Base-by-base conservation (phyloP, 2,329 filamentous ascomycete genomes). In the Aaosphaeria arxii region DNA sequence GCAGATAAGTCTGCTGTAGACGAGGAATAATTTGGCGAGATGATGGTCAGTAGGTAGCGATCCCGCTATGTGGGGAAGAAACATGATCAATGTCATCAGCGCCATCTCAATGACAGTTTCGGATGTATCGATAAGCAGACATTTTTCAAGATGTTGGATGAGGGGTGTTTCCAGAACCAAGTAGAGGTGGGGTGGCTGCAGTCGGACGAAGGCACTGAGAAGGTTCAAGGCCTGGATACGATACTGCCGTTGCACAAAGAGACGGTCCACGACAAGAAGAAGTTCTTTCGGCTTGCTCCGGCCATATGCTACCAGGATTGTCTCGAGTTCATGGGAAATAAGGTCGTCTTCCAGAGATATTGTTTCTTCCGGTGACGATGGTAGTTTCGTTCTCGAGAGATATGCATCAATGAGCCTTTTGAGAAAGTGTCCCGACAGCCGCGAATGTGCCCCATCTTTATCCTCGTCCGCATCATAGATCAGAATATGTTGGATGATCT, bases 171-270 rank as follows among this genome's bases (percentile, higher is more conserved):
- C 80, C 5, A 88, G 71, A 33, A 91, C 81, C 39, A 85, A 77
- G 62, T 94, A 83, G 1, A 94, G 76, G 69, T 91, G 89, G 4
- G 89, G 88, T n/a, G 88, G 87, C 55, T 90, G 86, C 49, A 83
- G 81, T 53, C 86, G 82, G 35, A 94, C 80, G 55, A 90, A 91
- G 40, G 86, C 82, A 61, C 83, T 85, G 11, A 94, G 74, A 7
- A 94, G 77, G 13, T 80, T 80, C 30, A 91, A 70, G 6, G 83
- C 79, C 51, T 82, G 80, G 46, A 84, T 78, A 17, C 89, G 83
- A 50, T 83, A 80, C 17, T 82, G 77, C 52, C 78, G 83, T 52
- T 83, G 81, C 29, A 86, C 74, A 50, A 94, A 79, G 52, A 85
- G 84, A 40, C 76, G 75, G 61, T 91, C 81, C 24, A 92, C 70